Evolutionary conservation across 164 flowering plant species (phyloP), one percentile per base, ranked within the genome.

Genomic region (Amborella trichopoda): DNA sequence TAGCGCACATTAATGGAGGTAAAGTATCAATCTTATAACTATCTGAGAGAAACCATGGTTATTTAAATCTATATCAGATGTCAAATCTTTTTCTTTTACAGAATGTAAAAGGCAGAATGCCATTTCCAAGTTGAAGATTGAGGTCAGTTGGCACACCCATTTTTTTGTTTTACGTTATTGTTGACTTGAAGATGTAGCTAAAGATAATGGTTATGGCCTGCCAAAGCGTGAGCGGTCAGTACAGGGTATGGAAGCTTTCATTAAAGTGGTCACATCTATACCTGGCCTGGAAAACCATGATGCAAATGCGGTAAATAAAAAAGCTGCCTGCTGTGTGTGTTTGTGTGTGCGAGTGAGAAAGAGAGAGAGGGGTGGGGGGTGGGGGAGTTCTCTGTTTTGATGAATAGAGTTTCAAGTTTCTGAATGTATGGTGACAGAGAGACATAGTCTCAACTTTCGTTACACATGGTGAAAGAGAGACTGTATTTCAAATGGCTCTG

Each of bases 1-100:
- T 93, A 55, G 86, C 99, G 48, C 83, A 67, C 65, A 76, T 87
- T 64, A 73, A 72, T 63, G 96, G 95, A 26, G 89, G 99, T 91
- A 65, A 58, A 34, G 20, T 12, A 26, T 37, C 25, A 2, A 6
- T 16, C 56, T 38, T 38, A 16, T 42, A 14, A n/a, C 23, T 28
- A 40, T 21, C 44, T 39, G 40, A 16, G 42, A 40, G 27, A n/a
- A 23, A 12, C 20, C 13, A 14, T 44, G 27, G 18, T 13, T 2
- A 32, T 21, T 26, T 56, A 33, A 23, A 36, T 24, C 39, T 44
- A 33, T 58, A 21, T 25, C 19, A 44, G 25, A 26, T 25, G 46
- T 52, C 16, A 14, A 33, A 28, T 21, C 19, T 14, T 4, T 30
- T 53, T 28, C 52, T 9, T 47, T 26, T 71, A 65, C 90, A 91